These are phyloP conservation scores for Cystofilobasidium bisporidii DNA, from an alignment of 768 basidiomycete species.

Conservation along the genomic window DNA sequence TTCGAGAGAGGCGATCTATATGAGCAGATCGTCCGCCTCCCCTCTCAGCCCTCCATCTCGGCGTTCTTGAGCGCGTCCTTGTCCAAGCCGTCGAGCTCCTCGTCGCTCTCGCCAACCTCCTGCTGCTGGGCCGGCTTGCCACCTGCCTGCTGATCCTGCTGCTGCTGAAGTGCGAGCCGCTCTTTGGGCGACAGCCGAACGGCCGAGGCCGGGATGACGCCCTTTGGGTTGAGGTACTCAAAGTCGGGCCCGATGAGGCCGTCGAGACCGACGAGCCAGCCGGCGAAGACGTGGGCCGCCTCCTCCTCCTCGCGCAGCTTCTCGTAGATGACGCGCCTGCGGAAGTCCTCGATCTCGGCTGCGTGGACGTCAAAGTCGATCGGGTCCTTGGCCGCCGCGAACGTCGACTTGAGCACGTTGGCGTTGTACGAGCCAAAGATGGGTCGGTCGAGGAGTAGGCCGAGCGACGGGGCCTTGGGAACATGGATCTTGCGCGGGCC, in stretches of 20 bases:
- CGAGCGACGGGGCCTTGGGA: constrained; percentile 92
- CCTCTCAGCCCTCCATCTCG: constrained; percentile 25
- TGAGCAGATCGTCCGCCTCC: too few species aligned
- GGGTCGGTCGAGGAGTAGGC: constrained; percentile 68
- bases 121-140: constrained; percentile 16
- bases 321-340: constrained; percentile 72
- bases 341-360: constrained; percentile 69
- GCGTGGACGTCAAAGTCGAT: constrained; percentile 63
- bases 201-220: constrained; percentile 61
- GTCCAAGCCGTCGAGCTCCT: constrained; percentile 20
- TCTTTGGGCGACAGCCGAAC: constrained; percentile 51
- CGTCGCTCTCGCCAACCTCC: constrained; percentile 24
- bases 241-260: constrained; percentile 48
- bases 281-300: constrained; percentile 45
- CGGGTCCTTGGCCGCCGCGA: constrained; percentile 40
- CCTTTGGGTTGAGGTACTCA: constrained; percentile 47
- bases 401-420: constrained; percentile 33
- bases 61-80: constrained; percentile 17
- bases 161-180: constrained; percentile 50
- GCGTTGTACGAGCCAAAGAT: constrained; percentile 44
- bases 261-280: constrained; percentile 9
- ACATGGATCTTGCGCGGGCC: constrained; percentile 64
- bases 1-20: too few species aligned
- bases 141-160: constrained; percentile 29
- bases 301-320: constrained; percentile 79